These are phyloP conservation scores for Lophiostoma macrostomum DNA, from an alignment of 495 filamentous ascomycete genomes.

Conservation along the genomic window DNA sequence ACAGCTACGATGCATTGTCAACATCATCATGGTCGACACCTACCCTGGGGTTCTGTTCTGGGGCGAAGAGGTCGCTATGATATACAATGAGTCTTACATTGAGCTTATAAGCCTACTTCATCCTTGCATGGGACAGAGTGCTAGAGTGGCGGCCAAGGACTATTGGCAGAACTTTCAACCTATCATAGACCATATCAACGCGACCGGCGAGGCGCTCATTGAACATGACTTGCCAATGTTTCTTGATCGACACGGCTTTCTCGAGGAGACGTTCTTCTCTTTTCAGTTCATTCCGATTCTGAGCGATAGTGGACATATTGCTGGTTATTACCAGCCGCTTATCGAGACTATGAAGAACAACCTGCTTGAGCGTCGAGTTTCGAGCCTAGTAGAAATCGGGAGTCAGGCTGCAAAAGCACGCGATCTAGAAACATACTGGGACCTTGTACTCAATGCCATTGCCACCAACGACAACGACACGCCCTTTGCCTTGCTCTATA, in stretches of 20 bases:
- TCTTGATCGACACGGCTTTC: constrained; percentile 11
- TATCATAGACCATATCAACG: constrained; percentile 7
- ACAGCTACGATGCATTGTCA: constrained; percentile 15
- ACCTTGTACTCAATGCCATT: constrained; percentile 5
- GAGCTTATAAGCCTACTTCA: constrained; percentile 17
- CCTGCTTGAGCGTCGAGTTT: constrained; percentile 15
- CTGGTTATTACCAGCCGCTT: constrained; percentile 15
- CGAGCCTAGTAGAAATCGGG: constrained; percentile 12
- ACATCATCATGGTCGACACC: constrained; percentile 16
- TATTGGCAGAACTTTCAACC: constrained; percentile 8
- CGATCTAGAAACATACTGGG: constrained; percentile 18
- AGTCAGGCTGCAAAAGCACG: constrained; percentile 5
- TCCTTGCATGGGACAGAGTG: constrained; percentile 17
- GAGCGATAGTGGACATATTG: not conserved
- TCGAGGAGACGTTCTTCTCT: constrained; percentile 28
- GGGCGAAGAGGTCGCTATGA: constrained; percentile 17
- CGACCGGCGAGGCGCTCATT: constrained; percentile 8
- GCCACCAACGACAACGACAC: constrained; percentile 19
- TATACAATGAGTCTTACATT: constrained; percentile 28
- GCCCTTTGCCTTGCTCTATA: constrained; percentile 25
- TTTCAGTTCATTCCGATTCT: constrained; percentile 24
- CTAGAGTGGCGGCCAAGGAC: not conserved
- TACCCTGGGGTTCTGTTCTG: constrained; percentile 26
- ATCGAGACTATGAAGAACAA: constrained; percentile 24
- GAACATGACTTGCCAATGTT: constrained; percentile 13